Percentiles rank a stretch among this genome's conserved stretches.
Evolutionary conservation across 2,329 filamentous ascomycete genomes (phyloP).

Genomic region (Hymenoscyphus fraxineus): DNA sequence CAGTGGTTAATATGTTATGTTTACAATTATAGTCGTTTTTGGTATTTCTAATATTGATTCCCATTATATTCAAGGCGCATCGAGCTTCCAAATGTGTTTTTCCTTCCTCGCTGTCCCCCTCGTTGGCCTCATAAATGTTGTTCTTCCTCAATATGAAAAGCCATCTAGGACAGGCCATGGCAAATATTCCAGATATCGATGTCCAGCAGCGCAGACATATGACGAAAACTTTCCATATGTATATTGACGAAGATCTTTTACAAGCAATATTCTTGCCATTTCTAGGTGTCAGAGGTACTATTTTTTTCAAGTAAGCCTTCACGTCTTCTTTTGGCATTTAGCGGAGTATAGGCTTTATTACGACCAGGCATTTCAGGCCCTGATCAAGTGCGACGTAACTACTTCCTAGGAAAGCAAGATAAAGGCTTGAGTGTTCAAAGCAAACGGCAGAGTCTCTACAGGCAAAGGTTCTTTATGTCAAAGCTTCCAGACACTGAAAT

Average conservation of each 20-base stretch:
- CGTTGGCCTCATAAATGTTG: too few species aligned
- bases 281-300: conserved; percentile 49
- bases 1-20: too few species aligned
- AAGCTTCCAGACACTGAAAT: conserved; percentile 25
- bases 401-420: conserved; percentile 24
- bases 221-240: conserved; percentile 58
- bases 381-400: conserved; percentile 25
- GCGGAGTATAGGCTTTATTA: conserved; percentile 27
- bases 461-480: conserved; percentile 31
- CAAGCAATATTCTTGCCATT: conserved; percentile 53
- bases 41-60: too few species aligned
- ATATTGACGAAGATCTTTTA: conserved; percentile 56
- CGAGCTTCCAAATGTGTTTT: too few species aligned
- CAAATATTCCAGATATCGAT: conserved; percentile 38
- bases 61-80: too few species aligned
- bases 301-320: conserved; percentile 44
- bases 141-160: too few species aligned
- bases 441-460: conserved; percentile 28
- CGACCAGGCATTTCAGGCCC: conserved; percentile 18
- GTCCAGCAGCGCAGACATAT: conserved; percentile 51
- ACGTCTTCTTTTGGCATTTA: conserved; percentile 22
- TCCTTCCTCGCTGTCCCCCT: too few species aligned
- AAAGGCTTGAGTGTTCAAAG: conserved; percentile 25
- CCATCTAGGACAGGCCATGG: too few species aligned
- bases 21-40: too few species aligned